phyloP scores from a whole-genome alignment of 2,329 filamentous ascomycete species.

The Alternaria incomplexa region DNA sequence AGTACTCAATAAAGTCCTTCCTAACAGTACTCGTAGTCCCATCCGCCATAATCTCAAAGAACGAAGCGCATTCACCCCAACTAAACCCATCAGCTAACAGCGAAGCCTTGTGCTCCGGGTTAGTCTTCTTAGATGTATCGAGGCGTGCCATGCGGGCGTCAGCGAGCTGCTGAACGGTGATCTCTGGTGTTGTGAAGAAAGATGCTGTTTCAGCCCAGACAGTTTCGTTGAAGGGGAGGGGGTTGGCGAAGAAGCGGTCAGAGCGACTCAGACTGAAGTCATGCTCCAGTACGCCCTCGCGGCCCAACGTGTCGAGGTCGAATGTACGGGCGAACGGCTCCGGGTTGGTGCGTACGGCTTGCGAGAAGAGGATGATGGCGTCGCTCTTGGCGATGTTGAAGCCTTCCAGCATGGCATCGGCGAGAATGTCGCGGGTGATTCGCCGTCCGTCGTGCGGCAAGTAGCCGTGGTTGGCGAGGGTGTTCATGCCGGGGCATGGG shows the following conservation, averaged over 20 bases:
- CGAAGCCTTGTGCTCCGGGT: conserved; percentile 8
- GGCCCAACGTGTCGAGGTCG: conserved; percentile 7
- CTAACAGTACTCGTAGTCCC: conserved; percentile 7
- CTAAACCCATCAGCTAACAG: conserved; percentile 7
- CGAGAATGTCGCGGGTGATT: conserved; percentile 9
- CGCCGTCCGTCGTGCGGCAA: background rate
- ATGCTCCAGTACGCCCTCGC: conserved; percentile 8
- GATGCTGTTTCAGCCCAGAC: conserved; percentile 9
- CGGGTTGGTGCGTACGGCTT: conserved; percentile 10
- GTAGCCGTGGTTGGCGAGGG: background rate
- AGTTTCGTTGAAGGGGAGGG: conserved; percentile 12
- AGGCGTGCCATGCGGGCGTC: conserved; percentile 1
- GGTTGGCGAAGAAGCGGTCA: conserved; percentile 9
- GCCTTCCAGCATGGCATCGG: conserved; percentile 7
- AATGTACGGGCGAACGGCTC: conserved; percentile 3
- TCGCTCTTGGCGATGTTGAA: conserved; percentile 13
- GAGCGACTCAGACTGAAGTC: conserved; percentile 13
- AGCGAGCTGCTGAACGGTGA: conserved; percentile 3
- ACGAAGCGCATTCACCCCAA: conserved; percentile 12
- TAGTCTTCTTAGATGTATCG: conserved; percentile 4
- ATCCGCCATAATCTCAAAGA: conserved; percentile 15
- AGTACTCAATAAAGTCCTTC: conserved; percentile 14
- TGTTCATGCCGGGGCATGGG: background rate
- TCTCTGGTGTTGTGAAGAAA: conserved; percentile 4
- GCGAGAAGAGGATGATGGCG: conserved; percentile 10